A percentile compares a stretch with the other conserved stretches of the same genome.
Evolutionary conservation across 225 moss, liverwort and hornwort genomes (phyloP).

Genomic region (Polytrichum commune): DNA sequence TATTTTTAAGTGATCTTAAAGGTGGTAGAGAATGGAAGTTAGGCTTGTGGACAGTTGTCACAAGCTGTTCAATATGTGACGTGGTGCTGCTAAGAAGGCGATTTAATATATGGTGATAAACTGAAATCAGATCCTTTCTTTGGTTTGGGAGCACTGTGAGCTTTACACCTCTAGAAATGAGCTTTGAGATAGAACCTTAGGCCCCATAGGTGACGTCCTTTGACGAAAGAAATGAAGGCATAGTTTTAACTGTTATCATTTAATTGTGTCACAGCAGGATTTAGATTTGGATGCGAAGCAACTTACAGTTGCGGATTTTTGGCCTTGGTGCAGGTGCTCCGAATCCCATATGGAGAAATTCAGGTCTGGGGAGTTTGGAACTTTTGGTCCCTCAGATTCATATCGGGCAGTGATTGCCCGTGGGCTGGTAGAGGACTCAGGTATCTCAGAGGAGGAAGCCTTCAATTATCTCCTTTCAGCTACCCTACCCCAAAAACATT

Average conservation of each 20-base stretch:
- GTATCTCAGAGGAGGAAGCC: slow-evolving; percentile 27
- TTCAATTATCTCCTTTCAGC: slow-evolving; percentile 29
- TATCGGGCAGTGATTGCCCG: slow-evolving; percentile 32
- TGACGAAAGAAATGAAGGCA: not conserved
- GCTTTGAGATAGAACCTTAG: too few relatives aligned
- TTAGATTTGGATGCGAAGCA: not conserved
- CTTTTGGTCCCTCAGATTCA: slow-evolving; percentile 11
- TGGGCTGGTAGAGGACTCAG: slow-evolving; percentile 35
- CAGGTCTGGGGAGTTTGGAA: slow-evolving; percentile 27
- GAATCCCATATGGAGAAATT: slow-evolving; percentile 42
- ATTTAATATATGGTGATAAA: too few relatives aligned
- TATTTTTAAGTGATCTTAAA: too few relatives aligned
- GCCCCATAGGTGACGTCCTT: not conserved
- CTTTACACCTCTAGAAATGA: not conserved
- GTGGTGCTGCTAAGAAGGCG: too few relatives aligned
- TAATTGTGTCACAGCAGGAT: not conserved
- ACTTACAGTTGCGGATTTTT: not conserved
- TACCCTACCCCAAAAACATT: slow-evolving; percentile 8
- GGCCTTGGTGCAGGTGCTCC: slow-evolving; percentile 25
- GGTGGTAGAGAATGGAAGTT: too few relatives aligned
- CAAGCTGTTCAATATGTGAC: too few relatives aligned
- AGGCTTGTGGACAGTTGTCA: too few relatives aligned
- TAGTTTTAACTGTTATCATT: not conserved
- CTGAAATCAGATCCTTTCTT: too few relatives aligned
- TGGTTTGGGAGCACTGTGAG: too few relatives aligned